These are phyloP conservation scores for Arachis stenosperma DNA, from an alignment of 306 rosid species.

Conservation along the genomic window DNA sequence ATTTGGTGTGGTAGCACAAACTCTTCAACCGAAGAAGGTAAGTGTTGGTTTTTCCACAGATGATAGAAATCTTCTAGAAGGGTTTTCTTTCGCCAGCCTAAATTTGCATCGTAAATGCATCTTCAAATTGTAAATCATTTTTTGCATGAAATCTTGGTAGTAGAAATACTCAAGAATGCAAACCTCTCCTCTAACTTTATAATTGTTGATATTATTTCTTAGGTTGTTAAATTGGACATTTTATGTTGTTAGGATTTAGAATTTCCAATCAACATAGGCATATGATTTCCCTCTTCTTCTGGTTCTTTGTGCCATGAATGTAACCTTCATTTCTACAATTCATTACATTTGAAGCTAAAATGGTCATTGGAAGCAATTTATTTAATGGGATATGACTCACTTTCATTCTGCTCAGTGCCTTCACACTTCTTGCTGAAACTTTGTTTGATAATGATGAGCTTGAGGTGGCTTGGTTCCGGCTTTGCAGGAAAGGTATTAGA, in stretches of 20 bases:
- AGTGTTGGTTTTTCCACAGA: slow-evolving; percentile 23
- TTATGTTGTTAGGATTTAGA: slow-evolving; percentile 1
- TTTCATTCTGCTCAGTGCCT: slow-evolving; percentile 16
- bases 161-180: slow-evolving; percentile 31
- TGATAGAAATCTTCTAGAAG: slow-evolving; percentile 5
- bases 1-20: slow-evolving; percentile 99
- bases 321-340: neutral
- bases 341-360: neutral
- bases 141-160: slow-evolving; percentile 1
- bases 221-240: neutral
- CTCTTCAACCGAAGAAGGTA: slow-evolving; percentile 93
- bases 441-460: slow-evolving; percentile 24
- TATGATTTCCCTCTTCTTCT: slow-evolving; percentile 15
- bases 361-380: neutral
- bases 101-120: slow-evolving; percentile 12
- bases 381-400: slow-evolving; percentile 21
- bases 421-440: slow-evolving; percentile 19
- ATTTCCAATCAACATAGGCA: slow-evolving; percentile 14
- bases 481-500: slow-evolving; percentile 74
- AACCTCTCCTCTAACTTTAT: neutral
- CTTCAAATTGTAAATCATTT: slow-evolving; percentile 17
- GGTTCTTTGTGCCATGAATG: neutral
- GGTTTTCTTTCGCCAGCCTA: neutral
- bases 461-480: slow-evolving; percentile 29
- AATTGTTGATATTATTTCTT: slow-evolving; percentile 14